phyloP scores from a whole-genome alignment of 2,329 filamentous ascomycete species.

The Ploettnerulaceae sp. region DNA sequence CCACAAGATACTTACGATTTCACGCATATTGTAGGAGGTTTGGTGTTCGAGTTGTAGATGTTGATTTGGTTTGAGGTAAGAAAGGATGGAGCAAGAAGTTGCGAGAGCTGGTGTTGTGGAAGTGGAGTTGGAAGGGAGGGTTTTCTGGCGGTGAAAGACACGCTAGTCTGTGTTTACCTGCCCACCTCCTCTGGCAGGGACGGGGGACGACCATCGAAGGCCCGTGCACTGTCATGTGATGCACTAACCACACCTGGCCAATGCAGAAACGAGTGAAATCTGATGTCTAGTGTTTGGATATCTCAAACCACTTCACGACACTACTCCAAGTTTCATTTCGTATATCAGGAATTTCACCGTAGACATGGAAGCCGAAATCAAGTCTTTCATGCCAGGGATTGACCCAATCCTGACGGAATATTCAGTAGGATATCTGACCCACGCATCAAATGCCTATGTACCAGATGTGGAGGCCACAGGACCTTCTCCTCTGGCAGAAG shows the following conservation, averaged over 20 bases:
- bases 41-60: conserved; percentile 21
- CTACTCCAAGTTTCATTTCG: not conserved
- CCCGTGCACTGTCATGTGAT: not conserved
- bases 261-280: not conserved
- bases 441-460: conserved; percentile 81
- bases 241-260: not conserved
- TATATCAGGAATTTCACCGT: not conserved
- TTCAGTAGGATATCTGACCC: conserved; percentile 87
- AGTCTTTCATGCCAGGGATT: conserved; percentile 76
- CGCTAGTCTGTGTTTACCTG: conserved; percentile 5
- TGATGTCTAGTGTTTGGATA: not conserved
- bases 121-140: conserved; percentile 18
- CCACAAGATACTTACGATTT: conserved; percentile 55
- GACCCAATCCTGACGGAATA: conserved; percentile 89
- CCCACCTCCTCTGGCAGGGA: not conserved
- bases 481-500: conserved; percentile 76
- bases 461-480: conserved; percentile 66
- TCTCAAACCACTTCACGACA: not conserved
- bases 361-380: conserved; percentile 81
- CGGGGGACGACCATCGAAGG: not conserved
- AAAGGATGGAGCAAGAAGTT: conserved; percentile 22
- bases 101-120: conserved; percentile 22
- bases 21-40: conserved; percentile 56
- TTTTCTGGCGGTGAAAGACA: conserved; percentile 14
- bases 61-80: conserved; percentile 14